These are phyloP conservation scores for Vanilla planifolia DNA, from an alignment of 106 monocot genomes.

Conservation along the genomic window DNA sequence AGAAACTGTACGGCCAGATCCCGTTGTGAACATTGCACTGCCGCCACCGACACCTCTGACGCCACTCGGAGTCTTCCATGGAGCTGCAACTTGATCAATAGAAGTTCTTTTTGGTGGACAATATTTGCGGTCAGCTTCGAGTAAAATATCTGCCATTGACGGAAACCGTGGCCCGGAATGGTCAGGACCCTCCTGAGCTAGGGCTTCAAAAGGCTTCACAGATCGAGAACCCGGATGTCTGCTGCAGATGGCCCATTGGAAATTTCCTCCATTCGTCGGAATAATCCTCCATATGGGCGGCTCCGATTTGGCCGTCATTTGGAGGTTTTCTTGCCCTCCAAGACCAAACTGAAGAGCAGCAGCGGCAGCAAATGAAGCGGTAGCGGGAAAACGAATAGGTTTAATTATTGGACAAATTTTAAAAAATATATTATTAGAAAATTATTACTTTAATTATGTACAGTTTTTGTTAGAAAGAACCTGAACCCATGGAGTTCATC, in stretches of 20 bases:
- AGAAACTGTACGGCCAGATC: slow-evolving; percentile 31
- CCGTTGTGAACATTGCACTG: slow-evolving; percentile 36
- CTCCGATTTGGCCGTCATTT: slow-evolving; percentile 14
- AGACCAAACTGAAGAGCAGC: neutral
- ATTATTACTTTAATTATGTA: too few species aligned
- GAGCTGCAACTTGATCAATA: slow-evolving; percentile 6
- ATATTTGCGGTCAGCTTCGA: slow-evolving; percentile 16
- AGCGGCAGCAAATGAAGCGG: too few species aligned
- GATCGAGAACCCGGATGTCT: neutral
- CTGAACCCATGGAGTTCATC: too few species aligned
- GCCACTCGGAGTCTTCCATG: slow-evolving; percentile 7
- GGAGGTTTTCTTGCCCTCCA: neutral
- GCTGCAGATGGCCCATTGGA: slow-evolving; percentile 24
- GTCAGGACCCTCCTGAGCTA: slow-evolving; percentile 3
- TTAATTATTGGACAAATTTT: too few species aligned
- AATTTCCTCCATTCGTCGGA: slow-evolving; percentile 19
- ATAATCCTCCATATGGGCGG: slow-evolving; percentile 33
- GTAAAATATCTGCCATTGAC: slow-evolving; percentile 46
- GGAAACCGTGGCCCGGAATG: slow-evolving; percentile 6
- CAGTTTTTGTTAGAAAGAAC: too few species aligned
- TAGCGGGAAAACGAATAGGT: too few species aligned
- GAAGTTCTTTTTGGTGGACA: neutral
- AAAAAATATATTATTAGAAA: too few species aligned
- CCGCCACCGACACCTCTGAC: neutral
- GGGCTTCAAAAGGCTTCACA: neutral